Conservation (phyloP, 768 basidiomycete genomes). For the Cystofilobasidium macerans region DNA sequence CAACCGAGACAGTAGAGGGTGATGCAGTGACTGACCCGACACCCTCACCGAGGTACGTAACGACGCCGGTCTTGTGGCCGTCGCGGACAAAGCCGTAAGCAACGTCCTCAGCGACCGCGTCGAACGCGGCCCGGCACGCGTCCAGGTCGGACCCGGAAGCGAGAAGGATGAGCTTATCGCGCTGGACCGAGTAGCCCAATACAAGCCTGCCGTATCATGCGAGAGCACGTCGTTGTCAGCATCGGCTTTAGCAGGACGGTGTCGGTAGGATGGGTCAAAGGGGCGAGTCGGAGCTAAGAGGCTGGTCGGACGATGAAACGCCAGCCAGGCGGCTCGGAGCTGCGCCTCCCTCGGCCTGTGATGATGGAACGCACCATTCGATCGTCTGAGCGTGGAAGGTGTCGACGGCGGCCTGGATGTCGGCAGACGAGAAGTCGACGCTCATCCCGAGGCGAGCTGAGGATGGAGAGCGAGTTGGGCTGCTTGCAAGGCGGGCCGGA, state of each 20-base stretch:
- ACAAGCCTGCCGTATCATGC: background rate
- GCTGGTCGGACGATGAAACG: background rate
- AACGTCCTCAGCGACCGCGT: background rate
- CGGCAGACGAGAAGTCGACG: background rate
- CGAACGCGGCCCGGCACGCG: background rate
- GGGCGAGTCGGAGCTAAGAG: background rate
- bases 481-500: too few species aligned
- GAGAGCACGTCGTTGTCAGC: background rate
- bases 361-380: background rate
- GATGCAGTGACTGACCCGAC: background rate
- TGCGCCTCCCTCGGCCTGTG: too few species aligned
- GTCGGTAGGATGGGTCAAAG: background rate
- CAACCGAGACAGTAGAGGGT: background rate
- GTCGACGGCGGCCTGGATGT: background rate
- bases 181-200: background rate
- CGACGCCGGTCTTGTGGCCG: background rate
- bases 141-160: background rate
- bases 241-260: background rate
- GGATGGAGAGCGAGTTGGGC: too few species aligned
- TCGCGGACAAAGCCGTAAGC: background rate
- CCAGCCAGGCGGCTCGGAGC: too few species aligned
- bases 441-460: background rate
- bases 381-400: background rate
- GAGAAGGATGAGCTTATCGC: background rate
- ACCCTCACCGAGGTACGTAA: background rate